phyloP scores from a whole-genome alignment of 23 red algal genomes.

The Gracilariopsis chorda region DNA sequence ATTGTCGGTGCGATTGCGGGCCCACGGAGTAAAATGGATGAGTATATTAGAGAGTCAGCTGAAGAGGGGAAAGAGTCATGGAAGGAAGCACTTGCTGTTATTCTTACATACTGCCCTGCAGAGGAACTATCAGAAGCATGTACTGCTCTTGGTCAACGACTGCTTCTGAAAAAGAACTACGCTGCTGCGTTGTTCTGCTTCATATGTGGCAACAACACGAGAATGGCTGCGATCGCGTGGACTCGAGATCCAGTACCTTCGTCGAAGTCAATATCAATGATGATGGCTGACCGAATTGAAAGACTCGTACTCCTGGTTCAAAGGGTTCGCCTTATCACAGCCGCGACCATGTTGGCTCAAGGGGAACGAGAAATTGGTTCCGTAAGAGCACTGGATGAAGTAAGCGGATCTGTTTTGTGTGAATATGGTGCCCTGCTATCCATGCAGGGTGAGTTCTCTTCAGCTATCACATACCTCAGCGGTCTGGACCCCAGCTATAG shows the following conservation, averaged over 20 bases:
- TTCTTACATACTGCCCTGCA: constrained; percentile 60
- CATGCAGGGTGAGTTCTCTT: constrained; percentile 30
- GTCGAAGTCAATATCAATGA: constrained; percentile 30
- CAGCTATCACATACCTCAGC: constrained; percentile 47
- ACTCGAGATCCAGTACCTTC: constrained; percentile 7
- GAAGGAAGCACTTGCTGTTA: constrained; percentile 77
- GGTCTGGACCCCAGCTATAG: constrained; percentile 30
- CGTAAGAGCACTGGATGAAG: constrained; percentile 59
- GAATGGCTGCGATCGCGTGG: constrained; percentile 55
- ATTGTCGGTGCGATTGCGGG: constrained; percentile 50
- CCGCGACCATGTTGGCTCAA: constrained; percentile 20
- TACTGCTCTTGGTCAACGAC: constrained; percentile 60
- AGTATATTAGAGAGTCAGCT: constrained; percentile 31
- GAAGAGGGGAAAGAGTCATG: constrained; percentile 47
- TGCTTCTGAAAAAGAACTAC: background rate
- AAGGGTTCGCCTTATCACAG: constrained; percentile 53
- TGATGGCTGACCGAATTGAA: constrained; percentile 29
- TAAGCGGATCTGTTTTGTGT: constrained; percentile 52
- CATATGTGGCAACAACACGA: constrained; percentile 68
- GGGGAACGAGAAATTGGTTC: constrained; percentile 70
- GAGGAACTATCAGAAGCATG: constrained; percentile 60
- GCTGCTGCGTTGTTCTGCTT: constrained; percentile 64
- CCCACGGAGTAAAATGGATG: constrained; percentile 68
- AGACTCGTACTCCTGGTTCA: constrained; percentile 38
- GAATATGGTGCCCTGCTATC: constrained; percentile 63